A percentile compares a stretch with the other conserved stretches of the same genome.
Conservation (phyloP, 768 basidiomycete species). For the Lactarius trivialis region DNA sequence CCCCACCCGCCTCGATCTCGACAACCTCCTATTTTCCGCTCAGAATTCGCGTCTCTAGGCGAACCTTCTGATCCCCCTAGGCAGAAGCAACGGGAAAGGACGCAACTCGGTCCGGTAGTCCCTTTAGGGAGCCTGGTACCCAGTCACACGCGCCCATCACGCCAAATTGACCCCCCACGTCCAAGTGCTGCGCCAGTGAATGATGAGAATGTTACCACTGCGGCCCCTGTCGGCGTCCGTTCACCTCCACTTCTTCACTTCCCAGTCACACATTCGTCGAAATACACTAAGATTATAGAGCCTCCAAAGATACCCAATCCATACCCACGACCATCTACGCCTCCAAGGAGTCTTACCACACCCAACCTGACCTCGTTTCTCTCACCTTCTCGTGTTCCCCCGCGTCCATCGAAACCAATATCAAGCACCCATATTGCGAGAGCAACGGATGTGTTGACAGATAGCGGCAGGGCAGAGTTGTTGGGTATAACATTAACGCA, state of each 20-base stretch:
- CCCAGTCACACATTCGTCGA: neutral
- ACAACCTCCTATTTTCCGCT: constrained; percentile 1
- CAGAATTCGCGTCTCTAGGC: neutral
- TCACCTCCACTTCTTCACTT: neutral
- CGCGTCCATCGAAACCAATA: constrained; percentile 37
- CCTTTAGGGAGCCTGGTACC: neutral
- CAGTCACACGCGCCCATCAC: neutral
- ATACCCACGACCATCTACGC: constrained; percentile 11
- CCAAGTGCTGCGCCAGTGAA: neutral
- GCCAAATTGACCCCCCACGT: neutral
- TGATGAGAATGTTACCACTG: neutral
- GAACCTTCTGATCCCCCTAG: neutral
- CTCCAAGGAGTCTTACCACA: constrained; percentile 2
- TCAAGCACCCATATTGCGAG: constrained; percentile 46
- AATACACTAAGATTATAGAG: neutral
- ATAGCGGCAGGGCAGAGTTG: constrained; percentile 44
- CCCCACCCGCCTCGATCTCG: neutral
- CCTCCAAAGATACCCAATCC: neutral
- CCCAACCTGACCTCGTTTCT: constrained; percentile 2
- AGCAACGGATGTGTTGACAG: constrained; percentile 47
- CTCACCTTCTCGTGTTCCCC: neutral
- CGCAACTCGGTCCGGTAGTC: neutral
- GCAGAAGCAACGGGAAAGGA: neutral
- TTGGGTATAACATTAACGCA: constrained; percentile 49
- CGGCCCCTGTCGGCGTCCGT: neutral